Conservation (phyloP, 2,329 filamentous ascomycete species). For the Metarhizium anisopliae region DNA sequence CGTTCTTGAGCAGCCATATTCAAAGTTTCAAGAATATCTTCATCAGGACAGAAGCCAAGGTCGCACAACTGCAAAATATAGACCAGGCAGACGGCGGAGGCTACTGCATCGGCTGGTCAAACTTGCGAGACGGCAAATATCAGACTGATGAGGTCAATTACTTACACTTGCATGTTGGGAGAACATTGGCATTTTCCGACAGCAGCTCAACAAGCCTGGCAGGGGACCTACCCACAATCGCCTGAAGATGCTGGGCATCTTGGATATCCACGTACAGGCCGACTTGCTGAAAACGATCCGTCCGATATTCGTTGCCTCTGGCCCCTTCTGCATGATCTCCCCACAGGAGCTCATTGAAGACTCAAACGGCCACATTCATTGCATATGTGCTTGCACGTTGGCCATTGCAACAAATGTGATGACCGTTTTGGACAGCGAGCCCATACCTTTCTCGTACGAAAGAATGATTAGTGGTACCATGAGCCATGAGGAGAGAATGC, state of each 20-base stretch:
- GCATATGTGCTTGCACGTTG: slow-evolving; percentile 3
- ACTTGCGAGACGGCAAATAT: not conserved
- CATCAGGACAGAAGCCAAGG: not conserved
- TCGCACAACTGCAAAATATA: not conserved
- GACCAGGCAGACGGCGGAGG: not conserved
- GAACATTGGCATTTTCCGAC: not conserved
- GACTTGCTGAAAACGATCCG: not conserved
- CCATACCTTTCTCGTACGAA: not conserved
- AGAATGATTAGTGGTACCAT: not conserved
- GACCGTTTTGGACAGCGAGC: not conserved
- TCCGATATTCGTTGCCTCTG: slow-evolving; percentile 3
- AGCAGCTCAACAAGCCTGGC: not conserved
- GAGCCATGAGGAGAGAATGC: not conserved
- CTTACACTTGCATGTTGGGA: slow-evolving; percentile 3
- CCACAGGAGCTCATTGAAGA: not conserved
- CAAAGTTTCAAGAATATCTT: not conserved
- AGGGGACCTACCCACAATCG: not conserved
- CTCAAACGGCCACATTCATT: not conserved
- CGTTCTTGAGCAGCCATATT: not conserved
- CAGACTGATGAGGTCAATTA: not conserved
- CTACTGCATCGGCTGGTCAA: not conserved
- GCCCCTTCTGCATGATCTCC: slow-evolving; percentile 2
- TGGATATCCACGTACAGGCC: not conserved
- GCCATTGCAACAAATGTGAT: slow-evolving; percentile 1
- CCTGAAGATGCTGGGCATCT: slow-evolving; percentile 1